Evolutionary conservation across 2,329 filamentous ascomycete genomes (phyloP).

Genomic region (Ophiosphaerella narmari): DNA sequence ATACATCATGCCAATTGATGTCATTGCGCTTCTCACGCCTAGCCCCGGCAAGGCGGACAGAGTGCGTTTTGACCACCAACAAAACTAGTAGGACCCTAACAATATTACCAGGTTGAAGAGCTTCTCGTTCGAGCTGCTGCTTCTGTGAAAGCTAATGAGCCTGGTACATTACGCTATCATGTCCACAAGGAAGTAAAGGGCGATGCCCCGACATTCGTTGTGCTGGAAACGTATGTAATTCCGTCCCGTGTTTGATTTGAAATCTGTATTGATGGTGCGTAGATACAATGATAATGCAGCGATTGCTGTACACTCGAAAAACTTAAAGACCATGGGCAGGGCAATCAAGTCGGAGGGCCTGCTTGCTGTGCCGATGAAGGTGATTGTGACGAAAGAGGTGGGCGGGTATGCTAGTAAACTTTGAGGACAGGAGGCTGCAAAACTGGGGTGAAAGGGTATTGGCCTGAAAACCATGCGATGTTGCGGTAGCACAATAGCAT

Average conservation of each 20-base stretch:
- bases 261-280: not conserved
- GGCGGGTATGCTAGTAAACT: slow-evolving; percentile 26
- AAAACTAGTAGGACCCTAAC: not conserved
- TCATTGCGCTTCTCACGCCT: slow-evolving; percentile 38
- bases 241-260: not conserved
- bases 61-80: slow-evolving; percentile 13
- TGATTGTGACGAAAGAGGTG: slow-evolving; percentile 34
- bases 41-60: slow-evolving; percentile 39
- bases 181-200: slow-evolving; percentile 36
- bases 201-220: slow-evolving; percentile 31
- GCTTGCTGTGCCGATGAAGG: slow-evolving; percentile 33
- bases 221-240: slow-evolving; percentile 37
- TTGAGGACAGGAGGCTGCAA: not conserved
- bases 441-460: no score
- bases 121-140: slow-evolving; percentile 29
- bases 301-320: slow-evolving; percentile 31
- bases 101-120: slow-evolving; percentile 31
- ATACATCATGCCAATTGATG: not conserved
- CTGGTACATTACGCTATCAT: slow-evolving; percentile 40
- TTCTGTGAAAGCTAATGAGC: slow-evolving; percentile 39
- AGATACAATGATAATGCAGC: slow-evolving; percentile 40
- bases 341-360: slow-evolving; percentile 36
- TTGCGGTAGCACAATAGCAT: no score
- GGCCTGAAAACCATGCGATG: no score
- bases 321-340: slow-evolving; percentile 27